Base-by-base conservation (phyloP, 805 yeast species). In the Suhomyces xylopsoci region DNA sequence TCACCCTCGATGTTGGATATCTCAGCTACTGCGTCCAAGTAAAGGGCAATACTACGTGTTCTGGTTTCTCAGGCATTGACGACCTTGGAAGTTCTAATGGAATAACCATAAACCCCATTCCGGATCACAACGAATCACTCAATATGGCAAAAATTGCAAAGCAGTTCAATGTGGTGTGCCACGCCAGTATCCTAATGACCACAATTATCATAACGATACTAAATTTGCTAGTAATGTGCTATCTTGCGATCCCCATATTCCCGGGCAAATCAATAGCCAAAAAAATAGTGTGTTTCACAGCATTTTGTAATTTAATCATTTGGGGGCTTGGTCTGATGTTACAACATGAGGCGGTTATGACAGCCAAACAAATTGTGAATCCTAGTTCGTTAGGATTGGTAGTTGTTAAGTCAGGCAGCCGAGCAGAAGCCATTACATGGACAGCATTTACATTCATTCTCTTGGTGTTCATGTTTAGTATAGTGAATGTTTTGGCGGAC, bases 261-360 rank as follows among this genome's bases (percentile, higher is more conserved):
- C 90, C 90, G 3, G 67, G 72, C 14, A 69, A 66, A 40, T 20
- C 26, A 2, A 15, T 63, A 47, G 44, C 73, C 62, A 20, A 66
- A 58, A 53, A 67, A 57, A 49, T 58, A 60, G 25, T 62, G 60
- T 49, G 62, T 71, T 54, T 58, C 59, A 5, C 79, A 25, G 66
- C 79, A 17, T 28, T 47, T 17, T 30, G 48, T 28, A 48, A 52
- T 12, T 70, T 76, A 5, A 62, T 84, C 3, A 43, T 83, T 2
- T 84, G 88, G 87, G 88, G 87, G 0, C 66, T 83, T 26, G 88
- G 88, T 2, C 73, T 88, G 0, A 83, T 84, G 80, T 78, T 87
- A 72, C 78, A 78, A 48, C 83, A 82, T 58, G 82, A 84, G 48
- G 86, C 87, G 0, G 73, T 77, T 0, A 70, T 69, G 38, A 68